phyloP scores from a whole-genome alignment of 495 filamentous ascomycete genomes.

The Aspergillus biplanus region DNA sequence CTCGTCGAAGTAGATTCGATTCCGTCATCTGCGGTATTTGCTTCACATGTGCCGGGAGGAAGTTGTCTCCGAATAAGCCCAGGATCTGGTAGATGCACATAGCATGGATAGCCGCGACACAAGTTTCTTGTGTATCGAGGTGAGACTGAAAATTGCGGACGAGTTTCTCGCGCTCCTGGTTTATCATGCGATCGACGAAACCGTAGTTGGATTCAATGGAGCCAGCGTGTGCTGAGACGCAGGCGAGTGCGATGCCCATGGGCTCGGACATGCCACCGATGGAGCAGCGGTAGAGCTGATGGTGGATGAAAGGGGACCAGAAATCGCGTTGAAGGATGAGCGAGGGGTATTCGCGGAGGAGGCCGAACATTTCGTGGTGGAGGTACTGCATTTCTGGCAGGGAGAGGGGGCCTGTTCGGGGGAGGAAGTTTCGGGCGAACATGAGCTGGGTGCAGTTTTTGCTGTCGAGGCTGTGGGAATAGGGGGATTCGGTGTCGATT shows the following conservation, averaged over 20 bases:
- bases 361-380: slow-evolving; percentile 16
- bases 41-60: slow-evolving; percentile 2
- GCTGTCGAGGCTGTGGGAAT: slow-evolving; percentile 1
- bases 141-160: slow-evolving; percentile 19
- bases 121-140: slow-evolving; percentile 18
- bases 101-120: slow-evolving; percentile 23
- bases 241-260: slow-evolving; percentile 20
- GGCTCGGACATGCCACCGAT: slow-evolving; percentile 22
- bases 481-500: slow-evolving; percentile 1
- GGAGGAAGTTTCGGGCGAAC: slow-evolving; percentile 17
- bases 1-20: not conserved
- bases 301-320: slow-evolving; percentile 27
- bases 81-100: slow-evolving; percentile 27
- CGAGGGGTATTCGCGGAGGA: slow-evolving; percentile 21
- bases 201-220: slow-evolving; percentile 20
- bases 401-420: not conserved
- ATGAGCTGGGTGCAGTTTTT: slow-evolving; percentile 6
- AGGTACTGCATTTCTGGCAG: not conserved
- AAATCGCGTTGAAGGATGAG: slow-evolving; percentile 23
- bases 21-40: not conserved
- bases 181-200: slow-evolving; percentile 19
- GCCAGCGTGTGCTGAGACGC: slow-evolving; percentile 17
- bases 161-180: slow-evolving; percentile 20
- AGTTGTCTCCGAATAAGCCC: slow-evolving; percentile 21
- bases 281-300: slow-evolving; percentile 20